Base-by-base conservation (phyloP, 2,329 filamentous ascomycete genomes). In the Claviceps cyperi region DNA sequence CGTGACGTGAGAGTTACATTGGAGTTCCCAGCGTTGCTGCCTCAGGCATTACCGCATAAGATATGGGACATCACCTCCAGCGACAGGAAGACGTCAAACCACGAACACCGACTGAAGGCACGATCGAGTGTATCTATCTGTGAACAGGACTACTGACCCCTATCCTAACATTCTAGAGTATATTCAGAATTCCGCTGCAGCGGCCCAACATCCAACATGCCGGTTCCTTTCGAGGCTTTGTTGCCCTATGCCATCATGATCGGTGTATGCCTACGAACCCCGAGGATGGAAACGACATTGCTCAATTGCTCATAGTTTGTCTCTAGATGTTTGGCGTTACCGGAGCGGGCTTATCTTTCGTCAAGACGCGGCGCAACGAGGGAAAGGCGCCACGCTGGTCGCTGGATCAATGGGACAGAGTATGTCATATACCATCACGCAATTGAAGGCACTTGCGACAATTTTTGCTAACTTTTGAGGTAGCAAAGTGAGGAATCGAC, bases 221-320 rank as follows among this genome's bases (percentile, higher is more conserved):
- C 76, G 52, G 67, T 83, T 55, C 79, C 79, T 46, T 83, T 81
- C 67, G 79, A 83, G 66, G 69, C 77, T 47, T 62, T 83, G 56
- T 70, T 83, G 66, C 78, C 79, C 43, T 82, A 81, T 65, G 79
- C 69, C 65, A 81, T 83, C 71, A 77, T 82, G 64, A 64, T 78
- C 59, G 71, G 66, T 61, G 78, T 82, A 73, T 65, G 76, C 64
- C 46, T 44, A 21, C 40, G 47, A 48, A 46, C 43, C 28, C n/a
- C 51, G 46, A 49, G 47, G 36, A 52, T 41, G 48, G 50, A 21
- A 22, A 38, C 24, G n/a, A 32, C 28, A 48, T n/a, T 2, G 15
- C 11, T 24, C 38, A 19, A n/a, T 37, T 37, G 19, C 51, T 53
- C 21, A 53, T 22, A 15, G 11, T 2, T 13, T 4, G 11, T n/a